phyloP scores from a whole-genome alignment of 2,329 filamentous ascomycete species.

The Fusarium pilosicola region DNA sequence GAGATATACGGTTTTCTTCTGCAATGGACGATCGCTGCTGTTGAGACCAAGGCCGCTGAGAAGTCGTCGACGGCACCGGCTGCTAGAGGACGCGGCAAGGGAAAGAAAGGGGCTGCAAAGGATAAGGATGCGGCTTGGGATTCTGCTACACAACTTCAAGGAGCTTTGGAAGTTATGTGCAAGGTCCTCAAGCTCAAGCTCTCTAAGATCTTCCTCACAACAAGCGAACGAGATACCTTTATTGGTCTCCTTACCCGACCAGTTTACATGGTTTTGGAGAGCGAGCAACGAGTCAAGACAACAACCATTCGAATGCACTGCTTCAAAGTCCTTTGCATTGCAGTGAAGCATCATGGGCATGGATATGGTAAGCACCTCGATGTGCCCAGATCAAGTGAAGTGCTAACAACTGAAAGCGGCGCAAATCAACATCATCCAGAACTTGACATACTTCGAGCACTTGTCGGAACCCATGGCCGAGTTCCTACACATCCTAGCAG shows the following conservation, averaged over 20 bases:
- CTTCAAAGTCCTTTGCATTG: slow-evolving; percentile 96
- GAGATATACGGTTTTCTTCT: slow-evolving; percentile 95
- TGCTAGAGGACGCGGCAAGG: slow-evolving; percentile 77
- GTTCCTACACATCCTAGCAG: slow-evolving; percentile 92
- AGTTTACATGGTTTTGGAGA: slow-evolving; percentile 93
- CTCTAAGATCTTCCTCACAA: slow-evolving; percentile 92
- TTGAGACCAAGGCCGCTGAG: slow-evolving; percentile 92
- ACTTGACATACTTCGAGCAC: slow-evolving; percentile 97
- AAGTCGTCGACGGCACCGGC: slow-evolving; percentile 77
- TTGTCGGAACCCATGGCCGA: slow-evolving; percentile 99
- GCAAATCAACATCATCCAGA: slow-evolving; percentile 98
- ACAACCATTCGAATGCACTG: slow-evolving; percentile 93
- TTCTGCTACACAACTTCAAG: slow-evolving; percentile 86
- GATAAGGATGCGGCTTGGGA: slow-evolving; percentile 92
- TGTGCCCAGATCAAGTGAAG: neutral
- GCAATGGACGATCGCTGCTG: slow-evolving; percentile 94
- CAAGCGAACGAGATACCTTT: slow-evolving; percentile 95
- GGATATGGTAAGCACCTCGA: slow-evolving; percentile 76
- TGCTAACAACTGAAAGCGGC: slow-evolving; percentile 69
- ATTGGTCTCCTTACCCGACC: slow-evolving; percentile 91
- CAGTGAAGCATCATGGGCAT: slow-evolving; percentile 97
- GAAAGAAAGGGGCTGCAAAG: slow-evolving; percentile 79
- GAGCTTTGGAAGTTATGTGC: slow-evolving; percentile 91
- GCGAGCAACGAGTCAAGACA: slow-evolving; percentile 89
- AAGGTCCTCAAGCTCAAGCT: slow-evolving; percentile 95